Evolutionary conservation across 2,329 filamentous ascomycete genomes (phyloP).

Genomic region (Parasarocladium wereldwijsianum): DNA sequence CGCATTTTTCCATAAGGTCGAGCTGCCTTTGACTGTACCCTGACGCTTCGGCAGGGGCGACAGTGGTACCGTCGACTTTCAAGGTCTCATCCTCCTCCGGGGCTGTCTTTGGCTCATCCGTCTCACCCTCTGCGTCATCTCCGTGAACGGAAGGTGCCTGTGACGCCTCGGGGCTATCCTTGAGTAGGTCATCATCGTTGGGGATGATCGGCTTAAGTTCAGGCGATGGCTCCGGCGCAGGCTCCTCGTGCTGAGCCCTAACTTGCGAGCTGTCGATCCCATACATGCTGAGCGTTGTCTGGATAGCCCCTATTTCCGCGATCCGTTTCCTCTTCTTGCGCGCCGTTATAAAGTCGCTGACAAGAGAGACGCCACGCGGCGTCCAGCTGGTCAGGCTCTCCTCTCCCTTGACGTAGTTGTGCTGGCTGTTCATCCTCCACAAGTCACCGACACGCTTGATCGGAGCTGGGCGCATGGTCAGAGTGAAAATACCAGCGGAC

Average conservation of each 20-base stretch:
- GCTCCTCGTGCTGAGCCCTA: constrained; percentile 17
- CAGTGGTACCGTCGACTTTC: constrained; percentile 8
- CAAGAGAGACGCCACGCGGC: constrained; percentile 75
- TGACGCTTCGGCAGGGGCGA: constrained; percentile 11
- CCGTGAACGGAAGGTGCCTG: constrained; percentile 22
- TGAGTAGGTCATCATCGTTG: constrained; percentile 40
- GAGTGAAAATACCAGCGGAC: constrained; percentile 70
- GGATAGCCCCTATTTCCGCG: constrained; percentile 65
- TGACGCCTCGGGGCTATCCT: constrained; percentile 40
- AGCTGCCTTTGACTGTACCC: constrained; percentile 33
- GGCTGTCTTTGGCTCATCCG: no score
- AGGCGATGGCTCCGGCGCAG: constrained; percentile 20
- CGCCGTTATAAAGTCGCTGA: constrained; percentile 71
- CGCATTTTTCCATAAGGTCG: constrained; percentile 35
- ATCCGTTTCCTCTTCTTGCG: constrained; percentile 60
- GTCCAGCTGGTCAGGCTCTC: constrained; percentile 75
- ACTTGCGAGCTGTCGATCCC: constrained; percentile 28
- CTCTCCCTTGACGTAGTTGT: constrained; percentile 94
- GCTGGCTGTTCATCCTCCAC: constrained; percentile 90
- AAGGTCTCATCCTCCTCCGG: constrained; percentile 7
- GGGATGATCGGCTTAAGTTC: constrained; percentile 28
- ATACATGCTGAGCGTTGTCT: constrained; percentile 48
- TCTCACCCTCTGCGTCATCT: constrained; percentile 11
- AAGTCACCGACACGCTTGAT: constrained; percentile 86
- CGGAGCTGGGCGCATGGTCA: constrained; percentile 73